Conservation (phyloP, 2,329 filamentous ascomycete genomes). For the Clonostachys sp. region DNA sequence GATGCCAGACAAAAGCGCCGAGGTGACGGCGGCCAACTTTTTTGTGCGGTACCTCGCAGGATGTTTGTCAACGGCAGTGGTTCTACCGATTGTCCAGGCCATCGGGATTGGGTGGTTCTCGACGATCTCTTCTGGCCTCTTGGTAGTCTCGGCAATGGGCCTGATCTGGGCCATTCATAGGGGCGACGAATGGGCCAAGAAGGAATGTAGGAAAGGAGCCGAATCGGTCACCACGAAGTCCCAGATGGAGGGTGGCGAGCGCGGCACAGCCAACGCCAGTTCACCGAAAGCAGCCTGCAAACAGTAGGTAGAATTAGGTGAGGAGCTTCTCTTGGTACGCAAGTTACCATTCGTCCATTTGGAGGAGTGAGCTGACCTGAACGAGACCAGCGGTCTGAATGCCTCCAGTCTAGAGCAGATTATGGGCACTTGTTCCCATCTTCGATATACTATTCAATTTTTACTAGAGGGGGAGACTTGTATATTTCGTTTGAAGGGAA, state of each 20-base stretch:
- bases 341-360: no score
- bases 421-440: no score
- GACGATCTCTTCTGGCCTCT: conserved; percentile 48
- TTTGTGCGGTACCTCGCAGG: conserved; percentile 73
- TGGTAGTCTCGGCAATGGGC: conserved; percentile 27
- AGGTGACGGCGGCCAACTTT: conserved; percentile 79
- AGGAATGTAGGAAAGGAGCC: neutral
- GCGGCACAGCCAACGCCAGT: no score
- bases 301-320: no score
- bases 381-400: no score
- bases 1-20: conserved; percentile 62
- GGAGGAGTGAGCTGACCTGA: no score
- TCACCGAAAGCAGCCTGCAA: no score
- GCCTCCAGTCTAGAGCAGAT: no score
- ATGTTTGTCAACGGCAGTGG: conserved; percentile 64
- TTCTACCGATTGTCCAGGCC: conserved; percentile 66
- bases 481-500: no score
- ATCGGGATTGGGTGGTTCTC: conserved; percentile 82
- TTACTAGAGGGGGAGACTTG: no score
- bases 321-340: no score
- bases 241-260: neutral
- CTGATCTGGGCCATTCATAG: conserved; percentile 29
- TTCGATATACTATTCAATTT: no score
- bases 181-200: conserved; percentile 32
- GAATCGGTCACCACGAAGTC: neutral